Percentiles rank a stretch among this genome's conserved stretches.
Conservation (phyloP, 1,284 basidiomycete genomes). For the Moesziomyces sp. region DNA sequence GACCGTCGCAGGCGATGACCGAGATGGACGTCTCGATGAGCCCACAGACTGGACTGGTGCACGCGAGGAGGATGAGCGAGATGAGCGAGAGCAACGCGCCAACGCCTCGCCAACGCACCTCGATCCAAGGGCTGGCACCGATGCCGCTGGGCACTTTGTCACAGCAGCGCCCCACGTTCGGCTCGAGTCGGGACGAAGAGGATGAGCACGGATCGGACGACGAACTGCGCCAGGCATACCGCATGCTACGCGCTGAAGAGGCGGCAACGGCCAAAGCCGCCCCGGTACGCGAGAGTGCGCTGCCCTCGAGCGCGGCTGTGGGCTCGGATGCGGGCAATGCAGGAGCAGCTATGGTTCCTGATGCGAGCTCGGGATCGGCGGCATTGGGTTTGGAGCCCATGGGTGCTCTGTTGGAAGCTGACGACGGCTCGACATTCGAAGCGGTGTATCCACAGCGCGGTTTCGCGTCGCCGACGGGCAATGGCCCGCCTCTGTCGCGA, state of each 20-base stretch:
- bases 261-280: constrained; percentile 3
- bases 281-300: background rate
- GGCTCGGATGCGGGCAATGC: background rate
- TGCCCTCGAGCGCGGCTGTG: constrained; percentile 3
- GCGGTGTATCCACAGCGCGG: constrained; percentile 17
- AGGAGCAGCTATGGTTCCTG: background rate
- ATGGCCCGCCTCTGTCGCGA: constrained; percentile 12
- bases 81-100: constrained; percentile 3
- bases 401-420: constrained; percentile 24
- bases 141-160: background rate
- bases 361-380: background rate
- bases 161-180: constrained; percentile 3
- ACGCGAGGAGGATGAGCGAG: constrained; percentile 10
- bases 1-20: constrained; percentile 4
- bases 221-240: constrained; percentile 34
- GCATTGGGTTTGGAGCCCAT: constrained; percentile 5
- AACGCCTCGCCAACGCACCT: constrained; percentile 1
- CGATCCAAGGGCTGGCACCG: background rate
- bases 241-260: constrained; percentile 23
- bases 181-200: constrained; percentile 3
- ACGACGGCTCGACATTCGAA: constrained; percentile 31
- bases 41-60: background rate
- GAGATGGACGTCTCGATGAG: background rate
- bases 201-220: constrained; percentile 33
- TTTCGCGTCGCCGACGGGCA: background rate